Conservation (phyloP, 192 early-diverging fungal genomes). For the Lunasporangiospora selenospora region DNA sequence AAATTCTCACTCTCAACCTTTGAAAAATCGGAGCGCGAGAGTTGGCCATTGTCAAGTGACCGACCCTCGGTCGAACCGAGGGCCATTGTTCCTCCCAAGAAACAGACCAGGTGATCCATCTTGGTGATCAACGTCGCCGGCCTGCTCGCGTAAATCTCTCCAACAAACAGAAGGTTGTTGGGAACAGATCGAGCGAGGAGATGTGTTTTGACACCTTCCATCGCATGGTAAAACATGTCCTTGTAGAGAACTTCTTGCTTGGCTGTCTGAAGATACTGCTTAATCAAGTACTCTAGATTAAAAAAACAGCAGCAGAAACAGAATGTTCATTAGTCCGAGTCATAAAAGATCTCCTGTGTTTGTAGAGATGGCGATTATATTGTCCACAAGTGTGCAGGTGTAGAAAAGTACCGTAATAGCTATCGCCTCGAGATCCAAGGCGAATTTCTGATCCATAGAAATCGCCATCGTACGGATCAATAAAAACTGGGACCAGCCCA, state of each 20-base stretch:
- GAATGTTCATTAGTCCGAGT: not conserved
- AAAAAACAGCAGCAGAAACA: not conserved
- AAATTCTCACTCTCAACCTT: constrained; percentile 67
- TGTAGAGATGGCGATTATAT: not conserved
- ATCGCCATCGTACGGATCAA: constrained; percentile 63
- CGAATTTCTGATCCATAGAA: constrained; percentile 68
- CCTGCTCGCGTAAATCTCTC: constrained; percentile 56
- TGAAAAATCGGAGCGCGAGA: constrained; percentile 45
- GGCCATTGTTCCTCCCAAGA: constrained; percentile 85
- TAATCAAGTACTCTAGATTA: constrained; percentile 84
- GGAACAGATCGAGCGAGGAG: constrained; percentile 65
- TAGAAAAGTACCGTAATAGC: constrained; percentile 87
- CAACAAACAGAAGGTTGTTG: constrained; percentile 66
- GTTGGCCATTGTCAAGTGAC: constrained; percentile 25
- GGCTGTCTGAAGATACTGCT: constrained; percentile 83
- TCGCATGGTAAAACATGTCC: constrained; percentile 68
- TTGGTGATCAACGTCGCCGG: constrained; percentile 53
- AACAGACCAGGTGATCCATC: constrained; percentile 97
- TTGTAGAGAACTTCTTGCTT: constrained; percentile 67
- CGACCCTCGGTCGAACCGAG: constrained; percentile 74
- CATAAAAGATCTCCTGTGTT: not conserved
- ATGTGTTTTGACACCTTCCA: constrained; percentile 70
- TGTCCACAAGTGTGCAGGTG: no score
- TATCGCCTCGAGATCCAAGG: constrained; percentile 84
- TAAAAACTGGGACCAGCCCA: constrained; percentile 81